Evolutionary conservation across 2,329 filamentous ascomycete species (phyloP).

Genomic region (Harringtonia aguacate): DNA sequence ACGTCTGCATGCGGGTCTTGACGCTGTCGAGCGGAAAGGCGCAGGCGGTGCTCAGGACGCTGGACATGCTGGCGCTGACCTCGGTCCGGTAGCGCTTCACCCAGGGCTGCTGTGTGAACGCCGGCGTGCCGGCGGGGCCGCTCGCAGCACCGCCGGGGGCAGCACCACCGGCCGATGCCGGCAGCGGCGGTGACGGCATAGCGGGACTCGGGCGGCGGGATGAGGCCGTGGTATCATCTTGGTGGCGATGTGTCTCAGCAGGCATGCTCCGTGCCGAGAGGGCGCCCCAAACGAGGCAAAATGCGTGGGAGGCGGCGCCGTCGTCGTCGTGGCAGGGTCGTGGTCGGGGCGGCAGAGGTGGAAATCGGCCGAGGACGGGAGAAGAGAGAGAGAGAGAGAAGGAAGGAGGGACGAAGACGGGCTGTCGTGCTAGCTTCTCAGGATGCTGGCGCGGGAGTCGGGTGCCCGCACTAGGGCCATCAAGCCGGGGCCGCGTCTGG

Average conservation of each 20-base stretch:
- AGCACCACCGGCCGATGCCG: constrained; percentile 12
- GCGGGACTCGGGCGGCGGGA: constrained; percentile 28
- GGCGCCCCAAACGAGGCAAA: constrained; percentile 1
- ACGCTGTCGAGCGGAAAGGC: constrained; percentile 85
- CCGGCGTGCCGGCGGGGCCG: too few relatives aligned
- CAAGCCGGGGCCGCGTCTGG: background rate
- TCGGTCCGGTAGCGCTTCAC: constrained; percentile 72
- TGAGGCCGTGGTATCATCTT: constrained; percentile 27
- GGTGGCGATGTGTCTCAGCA: constrained; percentile 27
- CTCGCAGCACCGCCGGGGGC: constrained; percentile 10
- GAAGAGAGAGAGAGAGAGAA: too few relatives aligned
- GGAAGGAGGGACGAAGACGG: too few relatives aligned
- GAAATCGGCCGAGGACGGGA: too few relatives aligned
- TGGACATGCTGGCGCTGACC: constrained; percentile 67
- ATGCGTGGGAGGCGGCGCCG: constrained; percentile 1
- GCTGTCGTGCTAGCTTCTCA: background rate
- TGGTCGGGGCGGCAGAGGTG: too few relatives aligned
- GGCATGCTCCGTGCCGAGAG: constrained; percentile 20
- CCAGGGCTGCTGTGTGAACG: constrained; percentile 29
- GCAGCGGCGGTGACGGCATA: constrained; percentile 24
- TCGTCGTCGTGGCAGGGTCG: background rate
- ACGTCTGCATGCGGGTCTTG: constrained; percentile 84
- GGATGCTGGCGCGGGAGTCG: background rate
- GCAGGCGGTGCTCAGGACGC: constrained; percentile 64
- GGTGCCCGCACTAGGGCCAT: background rate